phyloP scores from a whole-genome alignment of 257 asterid genomes.

The Capsicum rhomboideum region DNA sequence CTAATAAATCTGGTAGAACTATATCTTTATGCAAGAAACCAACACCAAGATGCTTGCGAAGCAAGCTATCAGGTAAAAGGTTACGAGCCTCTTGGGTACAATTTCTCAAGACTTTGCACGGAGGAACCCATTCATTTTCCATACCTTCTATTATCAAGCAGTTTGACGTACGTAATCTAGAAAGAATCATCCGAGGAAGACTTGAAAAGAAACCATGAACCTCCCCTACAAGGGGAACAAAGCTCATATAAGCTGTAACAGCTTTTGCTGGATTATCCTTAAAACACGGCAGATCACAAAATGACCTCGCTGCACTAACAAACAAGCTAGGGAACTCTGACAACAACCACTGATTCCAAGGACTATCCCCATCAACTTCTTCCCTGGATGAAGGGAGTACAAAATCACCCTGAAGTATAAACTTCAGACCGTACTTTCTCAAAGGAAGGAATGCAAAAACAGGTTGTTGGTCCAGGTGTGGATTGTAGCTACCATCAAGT shows the following conservation, averaged over 20 bases:
- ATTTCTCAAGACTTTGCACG: conserved; percentile 80
- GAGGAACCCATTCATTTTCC: conserved; percentile 69
- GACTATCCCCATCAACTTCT: conserved; percentile 91
- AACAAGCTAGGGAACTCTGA: conserved; percentile 82
- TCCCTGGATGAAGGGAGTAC: conserved; percentile 96
- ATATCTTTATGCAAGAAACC: conserved; percentile 76
- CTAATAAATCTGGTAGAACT: conserved; percentile 69
- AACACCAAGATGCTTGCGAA: conserved; percentile 78
- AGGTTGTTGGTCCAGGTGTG: conserved; percentile 76
- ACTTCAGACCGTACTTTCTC: conserved; percentile 90
- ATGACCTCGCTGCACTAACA: conserved; percentile 61
- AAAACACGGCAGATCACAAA: conserved; percentile 84
- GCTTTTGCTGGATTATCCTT: conserved; percentile 59
- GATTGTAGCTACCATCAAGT: conserved; percentile 44
- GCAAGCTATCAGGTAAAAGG: conserved; percentile 61
- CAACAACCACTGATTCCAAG: conserved; percentile 96
- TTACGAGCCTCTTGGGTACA: conserved; percentile 72
- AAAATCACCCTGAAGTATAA: conserved; percentile 96
- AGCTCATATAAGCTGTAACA: conserved; percentile 73
- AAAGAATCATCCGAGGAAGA: conserved; percentile 72
- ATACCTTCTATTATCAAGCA: conserved; percentile 72
- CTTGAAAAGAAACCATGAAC: conserved; percentile 87
- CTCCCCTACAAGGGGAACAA: conserved; percentile 81
- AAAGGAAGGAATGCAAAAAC: conserved; percentile 97
- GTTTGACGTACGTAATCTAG: conserved; percentile 70